These are phyloP conservation scores for Plectranthus barbatus DNA, from an alignment of 257 asterid species.

Conservation along the genomic window DNA sequence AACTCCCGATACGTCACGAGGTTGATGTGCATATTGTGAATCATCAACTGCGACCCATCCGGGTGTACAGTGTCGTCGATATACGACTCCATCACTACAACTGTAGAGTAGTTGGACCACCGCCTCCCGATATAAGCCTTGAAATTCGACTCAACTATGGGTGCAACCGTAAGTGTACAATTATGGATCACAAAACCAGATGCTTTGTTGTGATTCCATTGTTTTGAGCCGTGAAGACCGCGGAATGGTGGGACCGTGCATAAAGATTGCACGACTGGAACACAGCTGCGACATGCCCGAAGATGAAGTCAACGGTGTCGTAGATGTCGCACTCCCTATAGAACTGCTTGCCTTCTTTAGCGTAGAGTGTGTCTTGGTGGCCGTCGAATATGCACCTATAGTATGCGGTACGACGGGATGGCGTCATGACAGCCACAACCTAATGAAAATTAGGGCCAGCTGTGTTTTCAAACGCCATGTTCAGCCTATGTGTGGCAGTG, in stretches of 20 bases:
- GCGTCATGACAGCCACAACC: neutral
- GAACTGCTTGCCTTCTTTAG: neutral
- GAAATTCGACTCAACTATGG: neutral
- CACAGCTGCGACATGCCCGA: neutral
- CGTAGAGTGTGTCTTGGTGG: neutral
- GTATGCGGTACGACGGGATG: neutral
- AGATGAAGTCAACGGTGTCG: neutral
- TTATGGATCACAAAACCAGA: neutral
- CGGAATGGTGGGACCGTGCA: neutral
- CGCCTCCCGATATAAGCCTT: neutral
- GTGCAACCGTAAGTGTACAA: neutral
- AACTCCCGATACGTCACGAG: too few relatives aligned
- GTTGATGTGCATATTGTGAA: too few relatives aligned
- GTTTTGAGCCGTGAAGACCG: neutral
- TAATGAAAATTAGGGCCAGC: neutral
- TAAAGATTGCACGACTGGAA: neutral
- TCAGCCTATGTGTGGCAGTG: too few relatives aligned
- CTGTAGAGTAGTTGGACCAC: neutral
- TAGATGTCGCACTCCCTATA: neutral
- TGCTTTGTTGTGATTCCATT: too few relatives aligned
- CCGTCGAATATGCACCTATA: neutral
- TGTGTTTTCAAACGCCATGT: neutral
- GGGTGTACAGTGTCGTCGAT: neutral
- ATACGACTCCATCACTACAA: neutral
- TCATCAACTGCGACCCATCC: too few relatives aligned